Percentiles rank a stretch among this genome's conserved stretches.
Conservation (phyloP, 2,329 filamentous ascomycete species). For the Penicillium thymicola region DNA sequence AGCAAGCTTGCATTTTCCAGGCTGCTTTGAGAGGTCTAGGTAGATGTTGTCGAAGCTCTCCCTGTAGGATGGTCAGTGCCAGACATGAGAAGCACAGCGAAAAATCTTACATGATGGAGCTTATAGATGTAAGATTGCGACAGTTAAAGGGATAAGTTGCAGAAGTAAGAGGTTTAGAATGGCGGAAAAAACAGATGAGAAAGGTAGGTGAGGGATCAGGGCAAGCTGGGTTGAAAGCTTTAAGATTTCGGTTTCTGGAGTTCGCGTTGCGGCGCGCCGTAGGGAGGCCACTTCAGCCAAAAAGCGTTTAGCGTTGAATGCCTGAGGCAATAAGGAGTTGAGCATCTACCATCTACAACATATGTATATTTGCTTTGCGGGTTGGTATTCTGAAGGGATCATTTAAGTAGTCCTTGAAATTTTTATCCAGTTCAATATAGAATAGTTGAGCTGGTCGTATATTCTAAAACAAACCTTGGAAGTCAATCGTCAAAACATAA, state of each 20-base stretch:
- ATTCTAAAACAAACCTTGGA: no score
- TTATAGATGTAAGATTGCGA: conserved; percentile 12
- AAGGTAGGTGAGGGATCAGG: not conserved
- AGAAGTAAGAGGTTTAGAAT: not conserved
- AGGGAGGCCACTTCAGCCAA: conserved; percentile 22
- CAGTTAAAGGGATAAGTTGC: not conserved
- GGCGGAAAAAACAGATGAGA: not conserved
- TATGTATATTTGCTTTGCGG: not conserved
- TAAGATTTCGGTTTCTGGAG: conserved; percentile 20
- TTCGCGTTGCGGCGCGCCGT: conserved; percentile 24
- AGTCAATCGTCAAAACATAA: not conserved
- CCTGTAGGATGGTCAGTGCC: conserved; percentile 40
- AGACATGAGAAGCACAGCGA: not conserved
- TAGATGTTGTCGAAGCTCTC: conserved; percentile 98
- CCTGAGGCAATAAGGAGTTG: conserved; percentile 6
- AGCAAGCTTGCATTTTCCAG: conserved; percentile 89
- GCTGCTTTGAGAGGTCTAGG: conserved; percentile 88
- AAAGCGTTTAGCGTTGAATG: conserved; percentile 14
- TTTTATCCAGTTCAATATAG: no score
- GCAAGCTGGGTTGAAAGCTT: conserved; percentile 11
- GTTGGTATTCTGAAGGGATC: not conserved
- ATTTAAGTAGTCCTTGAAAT: not conserved
- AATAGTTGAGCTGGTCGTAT: not conserved
- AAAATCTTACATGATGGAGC: conserved; percentile 36
- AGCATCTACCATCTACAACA: not conserved